phyloP scores from a whole-genome alignment of 108 stramenopile species.

The Fistulifera solaris region DNA sequence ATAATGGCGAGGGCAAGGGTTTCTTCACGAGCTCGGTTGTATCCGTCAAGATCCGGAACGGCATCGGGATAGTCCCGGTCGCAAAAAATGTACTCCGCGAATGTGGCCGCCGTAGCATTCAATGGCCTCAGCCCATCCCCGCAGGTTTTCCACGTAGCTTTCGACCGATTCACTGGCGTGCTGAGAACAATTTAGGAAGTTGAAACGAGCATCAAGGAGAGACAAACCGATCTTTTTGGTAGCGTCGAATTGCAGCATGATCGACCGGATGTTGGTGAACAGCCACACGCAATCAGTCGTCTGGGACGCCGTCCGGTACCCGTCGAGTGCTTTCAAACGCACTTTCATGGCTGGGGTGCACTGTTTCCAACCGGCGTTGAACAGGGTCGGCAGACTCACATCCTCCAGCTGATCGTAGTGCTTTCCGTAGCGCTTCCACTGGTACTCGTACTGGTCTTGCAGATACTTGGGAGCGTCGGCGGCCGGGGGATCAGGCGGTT shows the following conservation, averaged over 20 bases:
- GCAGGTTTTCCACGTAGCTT: constrained; percentile 9
- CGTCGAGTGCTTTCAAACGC: no score
- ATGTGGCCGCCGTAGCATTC: background rate
- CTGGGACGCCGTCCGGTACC: no score
- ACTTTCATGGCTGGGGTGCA: no score
- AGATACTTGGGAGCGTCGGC: no score
- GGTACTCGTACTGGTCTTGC: no score
- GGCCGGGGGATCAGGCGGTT: no score
- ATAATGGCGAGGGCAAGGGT: constrained; percentile 12
- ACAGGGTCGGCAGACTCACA: no score
- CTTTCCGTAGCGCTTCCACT: no score
- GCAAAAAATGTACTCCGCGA: background rate
- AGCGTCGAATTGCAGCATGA: background rate
- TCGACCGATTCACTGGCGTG: background rate
- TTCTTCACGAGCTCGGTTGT: background rate
- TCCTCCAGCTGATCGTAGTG: no score
- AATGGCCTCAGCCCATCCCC: constrained; percentile 10
- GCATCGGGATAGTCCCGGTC: constrained; percentile 9
- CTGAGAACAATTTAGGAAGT: background rate
- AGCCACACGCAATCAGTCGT: background rate
- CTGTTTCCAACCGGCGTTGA: no score
- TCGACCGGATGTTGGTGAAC: background rate
- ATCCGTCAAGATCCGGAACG: background rate
- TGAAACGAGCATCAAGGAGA: constrained; percentile 3
- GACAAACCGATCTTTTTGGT: background rate